phyloP scores from a whole-genome alignment of 208 protist species.

The Lotmaria passim region DNA sequence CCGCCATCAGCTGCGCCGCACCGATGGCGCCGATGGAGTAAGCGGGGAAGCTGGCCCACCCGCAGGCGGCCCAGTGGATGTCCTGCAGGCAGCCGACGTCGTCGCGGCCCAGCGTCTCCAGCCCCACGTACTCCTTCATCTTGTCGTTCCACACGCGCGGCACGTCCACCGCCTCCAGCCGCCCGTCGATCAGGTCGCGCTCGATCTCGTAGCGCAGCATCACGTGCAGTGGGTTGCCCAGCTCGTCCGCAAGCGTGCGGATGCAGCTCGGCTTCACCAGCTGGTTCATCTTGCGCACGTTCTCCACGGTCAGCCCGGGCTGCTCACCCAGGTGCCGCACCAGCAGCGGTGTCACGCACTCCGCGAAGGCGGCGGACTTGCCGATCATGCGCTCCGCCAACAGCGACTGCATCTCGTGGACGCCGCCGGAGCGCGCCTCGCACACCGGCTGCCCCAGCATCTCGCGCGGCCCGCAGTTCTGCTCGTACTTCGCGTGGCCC shows the following conservation, averaged over 20 bases:
- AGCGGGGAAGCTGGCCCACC: conserved; percentile 82
- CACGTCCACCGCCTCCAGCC: conserved; percentile 66
- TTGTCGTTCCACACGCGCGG: conserved; percentile 79
- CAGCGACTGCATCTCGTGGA: too few relatives aligned
- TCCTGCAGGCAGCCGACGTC: conserved; percentile 86
- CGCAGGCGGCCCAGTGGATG: conserved; percentile 75
- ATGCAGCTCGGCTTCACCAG: conserved; percentile 67
- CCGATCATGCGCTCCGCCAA: conserved; percentile 59
- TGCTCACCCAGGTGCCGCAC: conserved; percentile 49
- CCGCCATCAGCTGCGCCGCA: conserved; percentile 75
- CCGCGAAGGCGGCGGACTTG: conserved; percentile 58
- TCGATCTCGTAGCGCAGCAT: conserved; percentile 89
- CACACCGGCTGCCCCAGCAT: conserved; percentile 57
- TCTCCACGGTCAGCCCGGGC: conserved; percentile 36
- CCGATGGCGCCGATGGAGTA: conserved; percentile 82
- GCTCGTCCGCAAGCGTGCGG: conserved; percentile 81
- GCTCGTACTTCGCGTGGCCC: conserved; percentile 21
- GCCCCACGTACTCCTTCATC: conserved; percentile 82
- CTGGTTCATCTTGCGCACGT: conserved; percentile 20
- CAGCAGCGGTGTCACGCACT: conserved; percentile 47
- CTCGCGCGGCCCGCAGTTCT: conserved; percentile 46
- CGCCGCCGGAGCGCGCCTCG: conserved; percentile 53
- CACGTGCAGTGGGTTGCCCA: conserved; percentile 86
- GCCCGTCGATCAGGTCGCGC: conserved; percentile 69
- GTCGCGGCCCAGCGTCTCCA: conserved; percentile 77